These are phyloP conservation scores for Diaporthe vexans DNA, from an alignment of 2,329 filamentous ascomycete genomes.

Conservation along the genomic window DNA sequence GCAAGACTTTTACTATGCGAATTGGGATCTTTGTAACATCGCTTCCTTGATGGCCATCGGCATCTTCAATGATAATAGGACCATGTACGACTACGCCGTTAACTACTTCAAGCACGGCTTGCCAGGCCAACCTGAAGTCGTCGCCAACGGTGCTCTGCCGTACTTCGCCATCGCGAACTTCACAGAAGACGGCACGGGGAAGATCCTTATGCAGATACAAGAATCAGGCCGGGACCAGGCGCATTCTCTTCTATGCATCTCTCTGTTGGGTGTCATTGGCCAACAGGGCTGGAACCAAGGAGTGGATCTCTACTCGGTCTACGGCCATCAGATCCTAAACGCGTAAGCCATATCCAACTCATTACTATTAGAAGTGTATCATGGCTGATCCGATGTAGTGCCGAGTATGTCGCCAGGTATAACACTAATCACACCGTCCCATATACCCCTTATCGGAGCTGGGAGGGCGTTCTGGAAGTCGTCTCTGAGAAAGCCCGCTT, in stretches of 20 bases:
- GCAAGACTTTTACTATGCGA: slow-evolving; percentile 42
- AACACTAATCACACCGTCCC: slow-evolving; percentile 59
- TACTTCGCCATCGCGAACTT: slow-evolving; percentile 14
- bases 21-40: slow-evolving; percentile 56
- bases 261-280: neutral
- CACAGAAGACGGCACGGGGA: neutral
- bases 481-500: slow-evolving; percentile 7
- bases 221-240: slow-evolving; percentile 11
- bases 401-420: slow-evolving; percentile 57
- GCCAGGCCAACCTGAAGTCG: neutral
- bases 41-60: slow-evolving; percentile 54
- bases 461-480: slow-evolving; percentile 33
- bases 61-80: slow-evolving; percentile 54
- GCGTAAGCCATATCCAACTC: neutral
- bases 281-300: slow-evolving; percentile 18
- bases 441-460: slow-evolving; percentile 56
- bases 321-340: slow-evolving; percentile 1
- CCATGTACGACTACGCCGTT: slow-evolving; percentile 53
- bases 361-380: neutral
- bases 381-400: slow-evolving; percentile 43
- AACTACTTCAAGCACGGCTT: slow-evolving; percentile 52
- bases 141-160: slow-evolving; percentile 14
- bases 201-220: slow-evolving; percentile 11
- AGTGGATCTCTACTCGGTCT: neutral
- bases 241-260: slow-evolving; percentile 14